A percentile compares a stretch with the other conserved stretches of the same genome.
Evolutionary conservation across 2,329 filamentous ascomycete genomes (phyloP).

Genomic region (Ophiostoma perfectum): DNA sequence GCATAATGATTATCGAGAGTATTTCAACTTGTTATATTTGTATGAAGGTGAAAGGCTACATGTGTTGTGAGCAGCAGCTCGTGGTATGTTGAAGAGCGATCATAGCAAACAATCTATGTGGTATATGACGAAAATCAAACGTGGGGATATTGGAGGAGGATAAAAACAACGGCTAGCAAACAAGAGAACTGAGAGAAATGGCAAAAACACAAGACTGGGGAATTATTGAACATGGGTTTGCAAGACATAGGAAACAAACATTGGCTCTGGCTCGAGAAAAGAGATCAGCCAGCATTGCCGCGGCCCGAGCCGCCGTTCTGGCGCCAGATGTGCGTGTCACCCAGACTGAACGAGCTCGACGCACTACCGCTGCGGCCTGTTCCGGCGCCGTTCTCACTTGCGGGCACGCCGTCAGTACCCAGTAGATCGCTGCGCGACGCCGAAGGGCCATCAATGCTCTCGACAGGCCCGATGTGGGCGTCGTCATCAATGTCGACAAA

Average conservation of each 20-base stretch:
- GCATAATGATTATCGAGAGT: too few relatives aligned
- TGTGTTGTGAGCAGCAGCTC: not conserved
- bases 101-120: slow-evolving; percentile 10
- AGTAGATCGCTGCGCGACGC: not conserved
- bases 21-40: too few relatives aligned
- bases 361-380: slow-evolving; percentile 33
- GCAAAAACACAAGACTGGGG: not conserved
- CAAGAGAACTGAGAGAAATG: not conserved
- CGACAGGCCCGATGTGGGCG: not conserved
- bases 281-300: not conserved
- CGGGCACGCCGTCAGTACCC: not conserved
- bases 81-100: not conserved
- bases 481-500: slow-evolving; percentile 17
- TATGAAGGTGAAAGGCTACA: too few relatives aligned
- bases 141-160: not conserved
- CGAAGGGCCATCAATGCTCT: not conserved
- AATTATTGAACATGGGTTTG: not conserved
- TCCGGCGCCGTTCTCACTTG: not conserved
- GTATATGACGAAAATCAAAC: slow-evolving; percentile 13
- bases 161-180: not conserved
- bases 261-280: too few relatives aligned
- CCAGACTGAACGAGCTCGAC: slow-evolving; percentile 44
- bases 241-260: not conserved
- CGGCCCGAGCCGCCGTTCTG: slow-evolving; percentile 27
- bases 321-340: slow-evolving; percentile 48